Evolutionary conservation across 2,329 filamentous ascomycete species (phyloP), one percentile per base, ranked within the genome.

Genomic region (Alternaria arborescens): DNA sequence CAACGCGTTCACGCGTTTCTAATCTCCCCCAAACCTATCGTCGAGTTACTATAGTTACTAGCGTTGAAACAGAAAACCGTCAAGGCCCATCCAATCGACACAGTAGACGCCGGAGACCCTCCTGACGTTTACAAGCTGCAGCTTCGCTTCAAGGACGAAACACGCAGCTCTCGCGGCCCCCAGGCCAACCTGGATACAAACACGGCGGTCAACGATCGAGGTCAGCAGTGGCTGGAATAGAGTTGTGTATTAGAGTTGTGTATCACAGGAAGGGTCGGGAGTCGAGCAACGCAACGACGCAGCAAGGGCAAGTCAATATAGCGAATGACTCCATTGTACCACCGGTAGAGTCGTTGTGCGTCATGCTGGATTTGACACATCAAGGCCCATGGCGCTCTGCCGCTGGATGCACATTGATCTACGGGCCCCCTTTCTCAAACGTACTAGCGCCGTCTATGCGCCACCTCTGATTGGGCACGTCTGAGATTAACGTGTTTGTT

Each of bases 401-500:
- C 53, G 61, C 51, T 52, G 46, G 41, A 46, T 48, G 58, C 56
- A 59, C 46, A 22, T 41, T 55, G 58, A 63, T 67, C 60, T 55
- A 28, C 58, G 40, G 52, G 52, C 38, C 54, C 51, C 44, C 44
- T 61, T 34, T 53, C 62, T 65, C 52, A 67, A 65, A 61, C 58
- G 53, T 51, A 26, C 32, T 61, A 57, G 61, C 52, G 30, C 28
- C 20, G 28, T n/a, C 3, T 10, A 28, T 16, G 24, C 18, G 5
- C 16, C 20, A 7, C 8, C n/a, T 12, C 14, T 59, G 52, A 68
- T 68, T 67, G 66, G 66, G 58, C 51, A 34, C 18, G 7, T 11
- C 50, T 50, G 56, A 66, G 54, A 69, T 69, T 68, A 58, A 54
- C 55, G 55, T 55, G 48, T 62, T 62, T 64, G 62, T 46, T 58